Conservation (phyloP, 2,329 filamentous ascomycete species). For the Penicillium sclerotiorum region DNA sequence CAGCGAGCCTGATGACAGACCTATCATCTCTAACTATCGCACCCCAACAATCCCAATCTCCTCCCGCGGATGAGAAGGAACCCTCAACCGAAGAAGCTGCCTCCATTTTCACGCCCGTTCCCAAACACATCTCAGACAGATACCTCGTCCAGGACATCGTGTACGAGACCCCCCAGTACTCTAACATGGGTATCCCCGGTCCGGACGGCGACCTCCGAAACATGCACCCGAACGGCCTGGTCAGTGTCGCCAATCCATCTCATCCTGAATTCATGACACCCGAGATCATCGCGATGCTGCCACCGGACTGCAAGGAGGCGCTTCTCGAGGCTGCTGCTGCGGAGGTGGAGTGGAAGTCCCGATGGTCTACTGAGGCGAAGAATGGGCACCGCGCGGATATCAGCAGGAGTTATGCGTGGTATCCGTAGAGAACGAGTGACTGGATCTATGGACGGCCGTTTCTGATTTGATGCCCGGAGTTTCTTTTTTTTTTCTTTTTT, state of each 20-base stretch:
- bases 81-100: constrained; percentile 7
- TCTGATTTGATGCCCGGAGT: neutral
- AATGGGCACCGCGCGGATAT: constrained; percentile 47
- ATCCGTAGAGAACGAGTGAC: constrained; percentile 30
- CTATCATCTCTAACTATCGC: constrained; percentile 39
- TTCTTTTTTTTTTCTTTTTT: constrained; percentile 1
- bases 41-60: constrained; percentile 24
- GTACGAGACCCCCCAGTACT: constrained; percentile 60
- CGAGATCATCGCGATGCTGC: constrained; percentile 48
- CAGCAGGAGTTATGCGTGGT: constrained; percentile 45
- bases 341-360: constrained; percentile 72
- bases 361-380: constrained; percentile 71
- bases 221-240: constrained; percentile 46
- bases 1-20: constrained; percentile 34
- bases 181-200: constrained; percentile 62
- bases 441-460: too few relatives aligned
- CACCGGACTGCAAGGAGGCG: constrained; percentile 64
- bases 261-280: constrained; percentile 41
- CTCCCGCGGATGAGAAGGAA: constrained; percentile 13
- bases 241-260: constrained; percentile 37
- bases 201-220: constrained; percentile 42
- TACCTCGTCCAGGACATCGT: constrained; percentile 65
- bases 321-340: constrained; percentile 68
- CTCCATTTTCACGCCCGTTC: constrained; percentile 55
- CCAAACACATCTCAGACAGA: constrained; percentile 61